phyloP scores from a whole-genome alignment of 2,329 filamentous ascomycete species.

The Knufia fluminis region DNA sequence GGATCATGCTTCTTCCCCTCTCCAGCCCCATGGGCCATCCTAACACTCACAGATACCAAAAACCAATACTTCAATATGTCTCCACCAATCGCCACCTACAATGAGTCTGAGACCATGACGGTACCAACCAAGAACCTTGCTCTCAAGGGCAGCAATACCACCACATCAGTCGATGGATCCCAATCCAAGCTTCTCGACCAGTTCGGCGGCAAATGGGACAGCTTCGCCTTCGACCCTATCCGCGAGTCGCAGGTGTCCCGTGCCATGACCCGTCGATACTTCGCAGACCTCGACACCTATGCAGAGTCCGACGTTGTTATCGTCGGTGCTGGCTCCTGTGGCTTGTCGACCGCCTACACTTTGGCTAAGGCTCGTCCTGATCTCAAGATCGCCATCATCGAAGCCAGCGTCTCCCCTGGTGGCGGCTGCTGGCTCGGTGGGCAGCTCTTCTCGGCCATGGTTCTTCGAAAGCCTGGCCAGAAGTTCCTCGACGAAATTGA shows the following conservation, averaged over 20 bases:
- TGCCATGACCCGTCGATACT: slow-evolving; percentile 91
- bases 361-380: slow-evolving; percentile 77
- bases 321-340: slow-evolving; percentile 80
- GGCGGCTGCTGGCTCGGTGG: slow-evolving; percentile 89
- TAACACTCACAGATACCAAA: slow-evolving; percentile 24
- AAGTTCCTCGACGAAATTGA: slow-evolving; percentile 72
- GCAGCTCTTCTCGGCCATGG: slow-evolving; percentile 90
- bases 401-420: slow-evolving; percentile 73
- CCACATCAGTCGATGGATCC: slow-evolving; percentile 29
- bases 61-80: slow-evolving; percentile 51
- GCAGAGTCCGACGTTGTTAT: slow-evolving; percentile 93
- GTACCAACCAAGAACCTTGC: slow-evolving; percentile 39
- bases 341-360: slow-evolving; percentile 74
- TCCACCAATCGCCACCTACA: slow-evolving; percentile 62
- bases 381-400: slow-evolving; percentile 82
- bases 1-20: slow-evolving; percentile 71
- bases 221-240: slow-evolving; percentile 75
- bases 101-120: slow-evolving; percentile 41
- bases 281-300: slow-evolving; percentile 76
- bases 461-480: slow-evolving; percentile 88
- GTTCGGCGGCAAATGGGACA: slow-evolving; percentile 68
- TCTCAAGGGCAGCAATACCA: slow-evolving; percentile 25
- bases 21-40: slow-evolving; percentile 22
- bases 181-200: slow-evolving; percentile 51
- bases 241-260: slow-evolving; percentile 86